These are phyloP conservation scores for Solanum paucissectum DNA, from an alignment of 257 asterid genomes.

Conservation along the genomic window DNA sequence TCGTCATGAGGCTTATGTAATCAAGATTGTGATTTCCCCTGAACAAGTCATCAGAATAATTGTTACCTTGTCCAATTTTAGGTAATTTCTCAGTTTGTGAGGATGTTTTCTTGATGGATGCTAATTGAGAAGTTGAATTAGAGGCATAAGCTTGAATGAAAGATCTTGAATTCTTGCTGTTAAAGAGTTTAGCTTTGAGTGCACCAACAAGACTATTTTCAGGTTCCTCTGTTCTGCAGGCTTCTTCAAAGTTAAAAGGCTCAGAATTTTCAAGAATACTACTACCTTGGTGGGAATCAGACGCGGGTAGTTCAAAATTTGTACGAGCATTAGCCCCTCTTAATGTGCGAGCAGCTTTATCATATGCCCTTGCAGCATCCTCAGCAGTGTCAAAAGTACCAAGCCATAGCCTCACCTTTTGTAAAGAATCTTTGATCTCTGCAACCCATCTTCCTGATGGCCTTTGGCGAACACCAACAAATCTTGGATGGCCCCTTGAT, in stretches of 20 bases:
- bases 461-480: constrained; percentile 67
- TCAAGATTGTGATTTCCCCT: not conserved
- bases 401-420: constrained; percentile 70
- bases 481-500: constrained; percentile 67
- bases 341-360: constrained; percentile 62
- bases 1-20: not conserved
- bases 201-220: constrained; percentile 50
- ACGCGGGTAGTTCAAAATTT: constrained; percentile 48
- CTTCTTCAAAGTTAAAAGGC: constrained; percentile 63
- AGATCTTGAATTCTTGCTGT: constrained; percentile 11
- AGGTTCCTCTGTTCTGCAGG: constrained; percentile 59
- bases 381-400: constrained; percentile 83
- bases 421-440: constrained; percentile 74
- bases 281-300: not conserved
- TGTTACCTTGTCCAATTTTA: not conserved
- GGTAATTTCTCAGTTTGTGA: not conserved
- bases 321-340: constrained; percentile 65
- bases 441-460: constrained; percentile 95
- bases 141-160: constrained; percentile 10
- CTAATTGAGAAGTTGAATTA: not conserved
- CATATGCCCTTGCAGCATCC: constrained; percentile 79
- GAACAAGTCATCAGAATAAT: not conserved
- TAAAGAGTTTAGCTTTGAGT: constrained; percentile 50
- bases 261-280: constrained; percentile 14
- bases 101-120: not conserved